Conservation (phyloP, 345 rosid species). For the Syzygium oleosum region DNA sequence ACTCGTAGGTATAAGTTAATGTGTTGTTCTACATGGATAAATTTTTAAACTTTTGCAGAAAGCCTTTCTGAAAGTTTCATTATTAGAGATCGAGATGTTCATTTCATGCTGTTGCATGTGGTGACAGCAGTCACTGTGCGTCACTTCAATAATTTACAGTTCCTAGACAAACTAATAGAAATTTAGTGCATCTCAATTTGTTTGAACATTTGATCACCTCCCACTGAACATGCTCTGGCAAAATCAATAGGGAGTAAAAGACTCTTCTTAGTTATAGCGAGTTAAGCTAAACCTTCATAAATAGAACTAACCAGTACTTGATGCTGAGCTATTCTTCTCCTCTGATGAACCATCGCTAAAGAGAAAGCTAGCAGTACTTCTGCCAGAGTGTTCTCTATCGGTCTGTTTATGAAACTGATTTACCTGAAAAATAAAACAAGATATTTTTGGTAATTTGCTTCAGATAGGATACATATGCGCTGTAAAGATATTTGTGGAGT, state of each 20-base stretch:
- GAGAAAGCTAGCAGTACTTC: slow-evolving; percentile 7
- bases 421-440: slow-evolving; percentile 13
- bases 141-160: neutral
- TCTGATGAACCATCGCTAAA: slow-evolving; percentile 15
- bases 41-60: neutral
- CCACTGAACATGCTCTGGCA: neutral
- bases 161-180: neutral
- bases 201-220: neutral
- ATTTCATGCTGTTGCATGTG: neutral
- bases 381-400: slow-evolving; percentile 12
- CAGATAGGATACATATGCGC: neutral
- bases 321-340: slow-evolving; percentile 26
- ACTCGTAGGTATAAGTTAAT: neutral
- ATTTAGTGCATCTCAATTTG: neutral
- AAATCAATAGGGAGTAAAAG: neutral
- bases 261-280: neutral
- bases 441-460: neutral
- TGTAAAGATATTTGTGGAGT: neutral
- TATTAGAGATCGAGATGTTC: neutral
- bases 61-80: neutral
- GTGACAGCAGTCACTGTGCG: neutral
- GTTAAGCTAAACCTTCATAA: neutral
- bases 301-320: slow-evolving; percentile 34
- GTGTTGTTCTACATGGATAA: neutral
- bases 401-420: slow-evolving; percentile 14